These are phyloP conservation scores for Fragaria nilgerrensis DNA, from an alignment of 306 rosid species.

Conservation along the genomic window DNA sequence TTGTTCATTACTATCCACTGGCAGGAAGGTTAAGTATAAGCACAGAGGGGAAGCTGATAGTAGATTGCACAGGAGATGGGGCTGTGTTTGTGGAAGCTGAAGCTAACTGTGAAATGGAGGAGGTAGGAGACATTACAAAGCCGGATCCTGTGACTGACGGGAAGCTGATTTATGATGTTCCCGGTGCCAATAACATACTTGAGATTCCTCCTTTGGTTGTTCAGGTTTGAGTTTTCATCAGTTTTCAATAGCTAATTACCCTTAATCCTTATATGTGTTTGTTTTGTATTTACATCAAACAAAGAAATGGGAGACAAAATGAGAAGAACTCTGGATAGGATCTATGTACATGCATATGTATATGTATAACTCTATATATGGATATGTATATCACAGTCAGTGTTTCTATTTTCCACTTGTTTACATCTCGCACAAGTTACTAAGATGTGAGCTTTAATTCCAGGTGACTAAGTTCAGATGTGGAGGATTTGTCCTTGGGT, in stretches of 20 bases:
- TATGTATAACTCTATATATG: too few species aligned
- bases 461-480: constrained; percentile 81
- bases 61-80: constrained; percentile 73
- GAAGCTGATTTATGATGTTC: constrained; percentile 60
- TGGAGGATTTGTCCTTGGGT: constrained; percentile 71
- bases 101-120: constrained; percentile 52
- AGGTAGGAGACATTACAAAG: constrained; percentile 75
- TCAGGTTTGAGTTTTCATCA: constrained; percentile 50
- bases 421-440: neutral
- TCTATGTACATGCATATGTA: too few species aligned
- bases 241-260: neutral
- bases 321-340: too few species aligned
- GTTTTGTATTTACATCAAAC: too few species aligned
- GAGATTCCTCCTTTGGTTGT: constrained; percentile 74
- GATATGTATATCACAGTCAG: neutral
- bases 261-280: neutral
- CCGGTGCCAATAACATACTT: constrained; percentile 67
- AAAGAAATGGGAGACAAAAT: too few species aligned
- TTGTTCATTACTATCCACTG: constrained; percentile 67
- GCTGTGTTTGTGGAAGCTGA: constrained; percentile 84
- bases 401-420: neutral
- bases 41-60: constrained; percentile 71
- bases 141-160: constrained; percentile 62
- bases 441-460: constrained; percentile 3
- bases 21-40: constrained; percentile 60